phyloP scores from a whole-genome alignment of 352 stramenopile genomes.

The Phytophthora macrochlamydospora region DNA sequence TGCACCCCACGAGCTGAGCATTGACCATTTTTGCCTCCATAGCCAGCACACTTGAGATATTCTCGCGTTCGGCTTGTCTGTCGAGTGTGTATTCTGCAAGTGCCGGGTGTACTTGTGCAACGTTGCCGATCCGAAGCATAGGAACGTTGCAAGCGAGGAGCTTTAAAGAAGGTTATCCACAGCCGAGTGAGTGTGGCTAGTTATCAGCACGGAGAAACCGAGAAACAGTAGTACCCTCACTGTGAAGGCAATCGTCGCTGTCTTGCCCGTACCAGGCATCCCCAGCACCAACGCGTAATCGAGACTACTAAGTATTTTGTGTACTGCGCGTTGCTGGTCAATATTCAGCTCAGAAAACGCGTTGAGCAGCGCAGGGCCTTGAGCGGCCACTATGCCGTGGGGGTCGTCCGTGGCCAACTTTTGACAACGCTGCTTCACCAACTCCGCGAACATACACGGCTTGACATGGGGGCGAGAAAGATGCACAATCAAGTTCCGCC shows the following conservation, averaged over 20 bases:
- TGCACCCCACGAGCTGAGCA: slow-evolving; percentile 72
- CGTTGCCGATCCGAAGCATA: slow-evolving; percentile 80
- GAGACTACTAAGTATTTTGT: slow-evolving; percentile 85
- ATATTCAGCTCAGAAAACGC: slow-evolving; percentile 74
- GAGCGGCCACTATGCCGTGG: slow-evolving; percentile 16
- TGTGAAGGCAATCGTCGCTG: slow-evolving; percentile 95
- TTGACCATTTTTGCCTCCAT: slow-evolving; percentile 59
- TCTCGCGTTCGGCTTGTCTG: slow-evolving; percentile 31
- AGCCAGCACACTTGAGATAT: slow-evolving; percentile 39
- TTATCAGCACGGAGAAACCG: slow-evolving; percentile 95
- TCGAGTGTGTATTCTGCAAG: slow-evolving; percentile 68
- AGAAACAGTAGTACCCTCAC: slow-evolving; percentile 91
- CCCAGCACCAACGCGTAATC: slow-evolving; percentile 96
- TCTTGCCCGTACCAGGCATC: slow-evolving; percentile 97
- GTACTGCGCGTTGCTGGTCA: slow-evolving; percentile 74
- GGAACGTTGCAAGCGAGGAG: slow-evolving; percentile 67
- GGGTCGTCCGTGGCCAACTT: slow-evolving; percentile 15
- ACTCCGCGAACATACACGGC: slow-evolving; percentile 42
- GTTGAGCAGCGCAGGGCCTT: slow-evolving; percentile 40
- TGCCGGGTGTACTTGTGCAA: slow-evolving; percentile 70
- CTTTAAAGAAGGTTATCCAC: slow-evolving; percentile 98
- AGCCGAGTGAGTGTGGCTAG: slow-evolving; percentile 97
- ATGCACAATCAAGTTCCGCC: slow-evolving; percentile 71
- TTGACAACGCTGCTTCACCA: slow-evolving; percentile 45
- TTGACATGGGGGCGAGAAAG: slow-evolving; percentile 67